Evolutionary conservation across 2,329 filamentous ascomycete genomes (phyloP), one percentile per base, ranked within the genome.

Genomic region (Graphiopsis chlorocephala): DNA sequence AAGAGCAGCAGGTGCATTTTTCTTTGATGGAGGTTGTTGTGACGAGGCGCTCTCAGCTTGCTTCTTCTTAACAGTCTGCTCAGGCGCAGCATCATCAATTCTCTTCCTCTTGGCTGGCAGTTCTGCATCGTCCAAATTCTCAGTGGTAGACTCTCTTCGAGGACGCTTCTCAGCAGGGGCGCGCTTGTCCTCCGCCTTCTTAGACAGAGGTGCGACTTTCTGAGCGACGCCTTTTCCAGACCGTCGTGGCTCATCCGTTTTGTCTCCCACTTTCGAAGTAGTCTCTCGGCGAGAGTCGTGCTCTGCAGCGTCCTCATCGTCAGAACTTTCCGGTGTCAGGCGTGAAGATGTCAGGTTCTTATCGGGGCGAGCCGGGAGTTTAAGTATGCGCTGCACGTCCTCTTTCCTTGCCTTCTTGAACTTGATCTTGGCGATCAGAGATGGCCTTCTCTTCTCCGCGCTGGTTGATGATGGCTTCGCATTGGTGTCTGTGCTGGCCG

Each of bases 201-300:
- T 66, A 26, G 48, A 35, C 33, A 56, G 47, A 31, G 63, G 70
- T 11, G 68, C 69, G 35, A 74, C 63, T 50, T 72, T 74, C 60
- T 74, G 72, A 12, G 73, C 72, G n/a, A 74, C 72, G 12, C 73
- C 73, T 60, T 73, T 73, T 0, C 66, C 67, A 14, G 60, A 29
- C 10, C 48, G 60, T 20, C 48, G 23, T 23, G 48, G 4, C 17
- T 45, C 25, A 23, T 62, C 60, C 10, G 11, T n/a, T 66, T 68
- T 31, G 47, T 50, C 59, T 58, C 64, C 35, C 20, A 65, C 64
- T 38, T 67, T 67, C 17, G 62, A 66, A 35, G 66, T 66, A 12
- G 63, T 66, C 55, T n/a, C 55, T 35, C 59, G 67, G 12, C 28
- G 66, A 48, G 67, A 67, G 11, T 33, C 38, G 12, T 65, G 12